A percentile compares a stretch with the other conserved stretches of the same genome.
These are phyloP conservation scores for Piper betle DNA, from an alignment of 164 flowering plant genomes.

Conservation along the genomic window DNA sequence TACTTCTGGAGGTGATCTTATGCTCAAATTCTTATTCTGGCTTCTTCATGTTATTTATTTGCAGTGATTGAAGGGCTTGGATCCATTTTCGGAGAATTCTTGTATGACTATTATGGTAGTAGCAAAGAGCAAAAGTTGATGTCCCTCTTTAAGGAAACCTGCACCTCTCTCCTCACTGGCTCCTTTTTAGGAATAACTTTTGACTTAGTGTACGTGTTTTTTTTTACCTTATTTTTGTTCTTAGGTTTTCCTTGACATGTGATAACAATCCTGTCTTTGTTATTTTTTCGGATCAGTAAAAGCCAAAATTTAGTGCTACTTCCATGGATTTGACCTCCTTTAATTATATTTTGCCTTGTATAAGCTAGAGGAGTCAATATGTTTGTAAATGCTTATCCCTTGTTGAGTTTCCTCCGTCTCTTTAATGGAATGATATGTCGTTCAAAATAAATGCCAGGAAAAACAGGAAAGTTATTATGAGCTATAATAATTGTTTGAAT, in stretches of 20 bases:
- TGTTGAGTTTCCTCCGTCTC: too few species aligned
- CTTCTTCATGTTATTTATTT: background rate
- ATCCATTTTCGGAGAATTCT: conserved; percentile 76
- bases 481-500: too few species aligned
- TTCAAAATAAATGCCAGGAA: too few species aligned
- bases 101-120: conserved; percentile 38
- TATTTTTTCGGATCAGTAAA: background rate
- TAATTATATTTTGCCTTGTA: background rate
- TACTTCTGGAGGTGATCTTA: background rate
- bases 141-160: conserved; percentile 38
- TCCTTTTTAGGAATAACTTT: conserved; percentile 58
- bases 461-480: too few species aligned
- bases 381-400: background rate
- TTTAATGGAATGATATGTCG: too few species aligned
- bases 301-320: background rate
- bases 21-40: background rate
- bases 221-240: background rate
- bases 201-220: conserved; percentile 59
- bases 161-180: conserved; percentile 37
- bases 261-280: background rate
- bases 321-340: background rate
- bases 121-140: conserved; percentile 49
- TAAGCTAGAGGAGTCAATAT: background rate
- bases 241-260: background rate
- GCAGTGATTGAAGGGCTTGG: conserved; percentile 70